These are phyloP conservation scores for Nematocida sp. DNA, from an alignment of 371 early-diverging fungal genomes.

Conservation along the genomic window DNA sequence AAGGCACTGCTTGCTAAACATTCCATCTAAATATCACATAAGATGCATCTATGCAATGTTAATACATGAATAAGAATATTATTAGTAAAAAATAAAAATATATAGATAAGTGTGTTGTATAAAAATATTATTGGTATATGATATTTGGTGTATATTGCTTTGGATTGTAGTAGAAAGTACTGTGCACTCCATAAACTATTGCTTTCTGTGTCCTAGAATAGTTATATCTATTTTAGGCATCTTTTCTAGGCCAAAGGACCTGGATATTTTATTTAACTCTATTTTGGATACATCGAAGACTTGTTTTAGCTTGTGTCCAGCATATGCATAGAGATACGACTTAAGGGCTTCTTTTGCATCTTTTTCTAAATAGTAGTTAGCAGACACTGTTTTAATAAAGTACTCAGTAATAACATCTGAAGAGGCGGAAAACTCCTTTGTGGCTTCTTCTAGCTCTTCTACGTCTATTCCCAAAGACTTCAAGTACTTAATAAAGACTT, in stretches of 20 bases:
- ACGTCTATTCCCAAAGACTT: constrained; percentile 40
- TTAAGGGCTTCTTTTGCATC: constrained; percentile 93
- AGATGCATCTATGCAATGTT: no score
- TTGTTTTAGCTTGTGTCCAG: constrained; percentile 83
- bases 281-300: constrained; percentile 83
- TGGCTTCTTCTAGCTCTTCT: constrained; percentile 23
- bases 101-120: no score
- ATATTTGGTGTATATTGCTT: no score
- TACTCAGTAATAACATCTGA: constrained; percentile 19
- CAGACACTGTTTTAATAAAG: constrained; percentile 77
- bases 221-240: constrained; percentile 72
- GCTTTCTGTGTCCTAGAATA: constrained; percentile 26
- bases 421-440: not conserved
- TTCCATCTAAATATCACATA: no score
- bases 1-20: no score
- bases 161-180: no score
- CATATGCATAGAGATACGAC: constrained; percentile 89
- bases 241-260: constrained; percentile 85
- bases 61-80: no score
- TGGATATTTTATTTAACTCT: constrained; percentile 81
- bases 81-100: no score
- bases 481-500: constrained; percentile 46
- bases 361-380: constrained; percentile 92
- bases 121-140: no score
- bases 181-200: no score